Conservation (phyloP, 495 filamentous ascomycete genomes). For the Filosporella fistucella region DNA sequence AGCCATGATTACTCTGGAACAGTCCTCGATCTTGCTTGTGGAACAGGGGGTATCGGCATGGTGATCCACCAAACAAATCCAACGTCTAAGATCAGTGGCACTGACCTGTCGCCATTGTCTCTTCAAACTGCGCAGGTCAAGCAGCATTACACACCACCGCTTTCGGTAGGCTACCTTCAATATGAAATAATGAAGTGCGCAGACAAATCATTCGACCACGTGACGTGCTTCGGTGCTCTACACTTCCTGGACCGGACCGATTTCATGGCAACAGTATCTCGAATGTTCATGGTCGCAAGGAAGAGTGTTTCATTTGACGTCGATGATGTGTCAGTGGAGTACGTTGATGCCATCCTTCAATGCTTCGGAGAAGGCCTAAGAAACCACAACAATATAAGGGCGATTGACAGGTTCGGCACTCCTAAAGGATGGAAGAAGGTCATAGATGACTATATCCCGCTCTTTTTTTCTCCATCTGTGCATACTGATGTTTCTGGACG, state of each 20-base stretch:
- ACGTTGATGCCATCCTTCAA: background rate
- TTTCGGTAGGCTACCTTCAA: background rate
- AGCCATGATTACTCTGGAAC: background rate
- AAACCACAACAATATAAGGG: background rate
- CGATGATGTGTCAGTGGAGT: background rate
- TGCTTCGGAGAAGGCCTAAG: background rate
- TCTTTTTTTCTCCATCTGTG: background rate
- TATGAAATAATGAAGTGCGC: background rate
- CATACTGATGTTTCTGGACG: background rate
- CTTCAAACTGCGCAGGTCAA: background rate
- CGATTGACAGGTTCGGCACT: background rate
- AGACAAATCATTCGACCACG: background rate
- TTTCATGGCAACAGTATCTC: background rate
- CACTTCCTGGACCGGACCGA: background rate
- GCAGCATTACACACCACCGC: background rate
- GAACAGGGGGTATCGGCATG: background rate
- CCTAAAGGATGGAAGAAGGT: background rate
- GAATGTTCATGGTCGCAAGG: background rate
- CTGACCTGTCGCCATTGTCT: background rate
- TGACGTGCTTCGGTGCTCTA: background rate
- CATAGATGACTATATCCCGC: background rate
- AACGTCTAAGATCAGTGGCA: background rate
- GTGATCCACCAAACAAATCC: background rate
- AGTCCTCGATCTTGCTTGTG: background rate
- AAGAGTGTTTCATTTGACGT: background rate